Evolutionary conservation across 1,284 basidiomycete species (phyloP).

Genomic region (Pholiota adiposa): DNA sequence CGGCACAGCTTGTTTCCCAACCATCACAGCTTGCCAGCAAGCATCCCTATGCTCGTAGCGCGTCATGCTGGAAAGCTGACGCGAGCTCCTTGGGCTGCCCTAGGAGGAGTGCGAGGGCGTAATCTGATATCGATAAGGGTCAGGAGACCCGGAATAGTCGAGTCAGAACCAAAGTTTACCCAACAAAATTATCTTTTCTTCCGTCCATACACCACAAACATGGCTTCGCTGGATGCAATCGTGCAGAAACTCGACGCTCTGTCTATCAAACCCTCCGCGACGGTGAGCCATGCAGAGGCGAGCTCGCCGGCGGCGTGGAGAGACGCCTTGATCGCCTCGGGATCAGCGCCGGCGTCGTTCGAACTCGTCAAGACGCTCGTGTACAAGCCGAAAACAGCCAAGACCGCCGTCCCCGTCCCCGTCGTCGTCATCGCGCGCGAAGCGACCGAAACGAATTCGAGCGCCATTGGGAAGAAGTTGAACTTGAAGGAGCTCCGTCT

Average conservation of each 20-base stretch:
- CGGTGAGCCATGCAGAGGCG: conserved; percentile 56
- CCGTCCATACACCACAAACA: conserved; percentile 25
- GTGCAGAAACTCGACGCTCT: conserved; percentile 50
- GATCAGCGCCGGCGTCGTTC: conserved; percentile 59
- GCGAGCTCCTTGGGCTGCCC: conserved; percentile 21
- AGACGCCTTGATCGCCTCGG: conserved; percentile 55
- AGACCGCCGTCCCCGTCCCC: conserved; percentile 83
- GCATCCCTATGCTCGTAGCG: conserved; percentile 29
- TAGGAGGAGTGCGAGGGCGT: conserved; percentile 2
- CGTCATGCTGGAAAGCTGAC: conserved; percentile 32
- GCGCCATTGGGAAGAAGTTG: conserved; percentile 80
- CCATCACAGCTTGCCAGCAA: conserved; percentile 12
- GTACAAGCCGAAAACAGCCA: conserved; percentile 92
- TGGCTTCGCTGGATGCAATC: conserved; percentile 41
- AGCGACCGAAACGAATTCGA: conserved; percentile 79
- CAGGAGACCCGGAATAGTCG: conserved; percentile 38
- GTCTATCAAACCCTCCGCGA: conserved; percentile 55
- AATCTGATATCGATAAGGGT: conserved; percentile 41
- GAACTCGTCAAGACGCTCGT: conserved; percentile 84
- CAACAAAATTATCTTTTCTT: conserved; percentile 16
- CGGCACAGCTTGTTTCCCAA: neutral
- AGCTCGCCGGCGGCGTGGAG: conserved; percentile 73
- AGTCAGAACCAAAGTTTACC: conserved; percentile 26
- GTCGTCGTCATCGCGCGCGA: conserved; percentile 89
- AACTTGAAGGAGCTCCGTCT: conserved; percentile 89